These are phyloP conservation scores for Psidium guajava DNA, from an alignment of 345 rosid species.

Conservation along the genomic window DNA sequence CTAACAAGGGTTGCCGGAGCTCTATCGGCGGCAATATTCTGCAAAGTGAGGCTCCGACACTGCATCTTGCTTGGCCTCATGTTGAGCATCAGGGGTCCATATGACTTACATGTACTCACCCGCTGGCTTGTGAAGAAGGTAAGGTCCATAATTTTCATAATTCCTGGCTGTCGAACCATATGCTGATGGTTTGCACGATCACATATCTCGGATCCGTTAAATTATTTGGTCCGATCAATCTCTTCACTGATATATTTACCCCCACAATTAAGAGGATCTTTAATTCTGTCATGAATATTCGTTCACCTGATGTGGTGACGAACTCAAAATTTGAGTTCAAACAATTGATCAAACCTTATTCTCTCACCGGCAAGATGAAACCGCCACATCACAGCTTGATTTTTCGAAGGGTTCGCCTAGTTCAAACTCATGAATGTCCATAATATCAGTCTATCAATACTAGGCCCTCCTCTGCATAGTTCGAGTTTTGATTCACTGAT, in stretches of 20 bases:
- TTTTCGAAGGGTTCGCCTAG: not conserved
- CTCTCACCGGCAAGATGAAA: not conserved
- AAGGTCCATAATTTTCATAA: not conserved
- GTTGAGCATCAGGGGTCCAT: slow-evolving; percentile 13
- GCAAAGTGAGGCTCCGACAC: not conserved
- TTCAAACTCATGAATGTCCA: not conserved
- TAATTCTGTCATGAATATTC: not conserved
- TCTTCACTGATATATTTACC: not conserved
- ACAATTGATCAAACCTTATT: not conserved
- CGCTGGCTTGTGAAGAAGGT: not conserved
- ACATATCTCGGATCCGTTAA: not conserved
- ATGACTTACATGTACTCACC: not conserved
- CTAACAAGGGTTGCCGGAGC: slow-evolving; percentile 2
- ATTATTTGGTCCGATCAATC: not conserved
- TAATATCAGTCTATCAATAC: not conserved
- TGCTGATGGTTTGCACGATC: not conserved
- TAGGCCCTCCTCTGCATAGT: not conserved
- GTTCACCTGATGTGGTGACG: not conserved
- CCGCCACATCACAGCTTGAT: not conserved
- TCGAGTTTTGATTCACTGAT: not conserved
- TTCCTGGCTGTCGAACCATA: not conserved
- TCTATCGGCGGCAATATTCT: not conserved
- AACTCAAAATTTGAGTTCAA: not conserved
- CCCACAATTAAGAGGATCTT: not conserved
- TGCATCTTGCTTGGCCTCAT: slow-evolving; percentile 9